Conservation (phyloP, 257 asterid genomes). For the Primulina huaijiensis region DNA sequence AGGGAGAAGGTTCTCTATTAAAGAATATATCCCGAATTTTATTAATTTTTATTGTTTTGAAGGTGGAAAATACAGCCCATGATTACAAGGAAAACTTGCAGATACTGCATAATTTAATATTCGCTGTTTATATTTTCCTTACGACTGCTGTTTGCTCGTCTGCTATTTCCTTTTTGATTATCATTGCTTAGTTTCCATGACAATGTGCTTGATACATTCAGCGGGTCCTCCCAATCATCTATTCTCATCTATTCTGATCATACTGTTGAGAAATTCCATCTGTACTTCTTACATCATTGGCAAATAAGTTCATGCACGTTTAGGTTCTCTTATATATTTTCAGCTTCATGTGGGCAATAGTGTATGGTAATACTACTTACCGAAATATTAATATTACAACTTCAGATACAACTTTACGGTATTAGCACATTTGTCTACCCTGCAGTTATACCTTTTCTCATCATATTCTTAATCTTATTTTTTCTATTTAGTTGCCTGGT, state of each 20-base stretch:
- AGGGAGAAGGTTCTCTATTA: neutral
- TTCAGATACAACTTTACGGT: neutral
- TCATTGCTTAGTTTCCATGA: neutral
- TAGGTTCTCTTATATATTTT: neutral
- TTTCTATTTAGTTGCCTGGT: slow-evolving; percentile 67
- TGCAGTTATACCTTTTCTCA: slow-evolving; percentile 18
- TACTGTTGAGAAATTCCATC: neutral
- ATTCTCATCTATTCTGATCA: neutral
- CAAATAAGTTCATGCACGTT: neutral
- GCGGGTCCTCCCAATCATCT: neutral
- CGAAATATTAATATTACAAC: neutral
- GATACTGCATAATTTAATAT: neutral
- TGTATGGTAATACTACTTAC: neutral
- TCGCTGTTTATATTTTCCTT: neutral
- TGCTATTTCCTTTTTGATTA: neutral
- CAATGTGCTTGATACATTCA: neutral
- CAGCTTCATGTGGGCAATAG: neutral
- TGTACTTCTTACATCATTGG: neutral
- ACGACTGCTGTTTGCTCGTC: neutral
- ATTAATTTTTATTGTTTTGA: too few relatives aligned
- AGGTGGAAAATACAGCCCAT: neutral
- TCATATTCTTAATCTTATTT: slow-evolving; percentile 16
- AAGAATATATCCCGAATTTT: neutral
- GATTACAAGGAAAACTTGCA: neutral
- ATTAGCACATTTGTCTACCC: neutral